A percentile compares a stretch with the other conserved stretches of the same genome.
These are phyloP conservation scores for Aspergillus ochraceoroseus DNA, from an alignment of 2,329 filamentous ascomycete genomes.

Conservation along the genomic window DNA sequence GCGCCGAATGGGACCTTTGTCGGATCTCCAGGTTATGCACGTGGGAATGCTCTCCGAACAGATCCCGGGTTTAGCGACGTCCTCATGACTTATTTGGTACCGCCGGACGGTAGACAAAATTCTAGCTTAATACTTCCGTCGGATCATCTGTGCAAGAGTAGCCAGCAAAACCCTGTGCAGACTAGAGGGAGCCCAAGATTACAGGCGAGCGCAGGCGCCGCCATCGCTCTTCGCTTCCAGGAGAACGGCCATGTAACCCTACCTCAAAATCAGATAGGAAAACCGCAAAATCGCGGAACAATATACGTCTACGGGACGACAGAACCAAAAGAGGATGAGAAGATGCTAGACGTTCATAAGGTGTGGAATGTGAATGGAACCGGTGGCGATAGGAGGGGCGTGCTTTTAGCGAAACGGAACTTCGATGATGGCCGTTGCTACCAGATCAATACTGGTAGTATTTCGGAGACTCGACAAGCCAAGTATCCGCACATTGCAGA, in stretches of 20 bases:
- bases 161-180: conserved; percentile 58
- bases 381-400: conserved; percentile 73
- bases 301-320: conserved; percentile 70
- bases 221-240: conserved; percentile 62
- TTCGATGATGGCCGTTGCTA: conserved; percentile 92
- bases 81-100: conserved; percentile 60
- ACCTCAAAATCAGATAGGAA: conserved; percentile 53
- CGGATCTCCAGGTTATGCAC: conserved; percentile 67
- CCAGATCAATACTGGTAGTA: conserved; percentile 61
- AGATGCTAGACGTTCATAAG: conserved; percentile 60
- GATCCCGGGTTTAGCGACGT: conserved; percentile 54
- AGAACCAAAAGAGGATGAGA: conserved; percentile 56
- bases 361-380: conserved; percentile 74
- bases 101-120: conserved; percentile 48
- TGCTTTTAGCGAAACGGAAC: conserved; percentile 68
- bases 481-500: conserved; percentile 52
- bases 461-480: conserved; percentile 57
- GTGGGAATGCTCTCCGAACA: conserved; percentile 61
- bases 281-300: conserved; percentile 63
- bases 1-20: conserved; percentile 68
- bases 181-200: conserved; percentile 59
- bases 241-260: conserved; percentile 73
- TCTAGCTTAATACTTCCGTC: conserved; percentile 48
- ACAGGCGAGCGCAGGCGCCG: conserved; percentile 55
- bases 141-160: conserved; percentile 59